Evolutionary conservation across 208 protist genomes (phyloP), one percentile per base, ranked within the genome.

Genomic region (Herpetomonas tarakana): DNA sequence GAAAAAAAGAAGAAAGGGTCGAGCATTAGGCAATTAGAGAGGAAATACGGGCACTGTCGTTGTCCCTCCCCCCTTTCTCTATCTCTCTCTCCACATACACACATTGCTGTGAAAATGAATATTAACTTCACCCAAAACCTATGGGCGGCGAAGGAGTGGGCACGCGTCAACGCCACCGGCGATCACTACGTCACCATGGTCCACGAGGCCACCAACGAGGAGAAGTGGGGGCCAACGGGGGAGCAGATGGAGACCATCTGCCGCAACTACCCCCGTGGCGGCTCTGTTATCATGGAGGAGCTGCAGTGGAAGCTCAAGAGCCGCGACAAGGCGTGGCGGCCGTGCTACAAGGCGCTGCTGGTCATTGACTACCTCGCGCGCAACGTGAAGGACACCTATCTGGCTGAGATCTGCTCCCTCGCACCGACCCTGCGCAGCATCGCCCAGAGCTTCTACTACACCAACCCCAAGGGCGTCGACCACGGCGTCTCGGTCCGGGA

Each of bases 201-300:
- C 22, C 86, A 93, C 68, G 76, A 80, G 28, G 89, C 89, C 24
- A 93, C 86, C 24, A 96, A 92, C 62, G 83, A 93, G 59, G 89
- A 96, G 16, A 89, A 89, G 60, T 96, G 89, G 86, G 89, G 89
- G 6, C 89, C 89, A 19, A 96, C 89, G 0, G 89, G 89, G 0
- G 54, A 77, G 24, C 89, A 96, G 73, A 96, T 96, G 89, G 89
- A 96, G 26, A 68, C 78, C 7, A 78, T 96, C 22, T 89, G 80
- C 71, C 69, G 71, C 45, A 77, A 65, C 35, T 95, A 89, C 65
- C 52, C 77, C n/a, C 70, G 74, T 47, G 79, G 81, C 24, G 63
- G 73, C 27, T 14, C 62, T 51, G 76, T 85, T 19, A 93, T 96
- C 47, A 77, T 96, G 77, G 79, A 83, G 29, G 86, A 96, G 62